Evolutionary conservation across 1,284 basidiomycete species (phyloP), one percentile per base, ranked within the genome.

Genomic region (Tetrapyrgos nigripes): DNA sequence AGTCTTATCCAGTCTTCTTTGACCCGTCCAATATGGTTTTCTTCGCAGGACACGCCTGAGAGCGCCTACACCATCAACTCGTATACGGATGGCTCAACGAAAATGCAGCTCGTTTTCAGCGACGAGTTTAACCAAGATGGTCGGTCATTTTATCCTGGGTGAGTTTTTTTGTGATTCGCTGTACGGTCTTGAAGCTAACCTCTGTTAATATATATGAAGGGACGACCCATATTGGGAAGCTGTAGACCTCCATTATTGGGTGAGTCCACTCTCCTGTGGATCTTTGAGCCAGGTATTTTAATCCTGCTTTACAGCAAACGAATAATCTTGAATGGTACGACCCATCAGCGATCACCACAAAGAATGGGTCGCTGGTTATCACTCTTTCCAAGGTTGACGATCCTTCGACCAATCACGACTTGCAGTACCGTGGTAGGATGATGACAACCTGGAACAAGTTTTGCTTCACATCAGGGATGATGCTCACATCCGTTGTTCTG

Each of bases 121-220:
- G 92, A 94, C 70, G 92, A 94, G 72, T 94, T 94, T 70, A 87
- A 93, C 65, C 77, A 77, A 29, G 86, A 89, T 29, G 89, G 83
- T 1, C 78, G 92, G 55, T 82, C 89, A 1, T 93, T 93, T 69
- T 89, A 85, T 69, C 79, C 80, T 44, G 81, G 81, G n/a, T n/a
- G n/a, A n/a, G n/a, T n/a, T n/a, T n/a, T n/a, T n/a, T n/a, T n/a
- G n/a, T n/a, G n/a, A n/a, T n/a, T n/a, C n/a, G n/a, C n/a, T n/a
- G n/a, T n/a, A n/a, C n/a, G n/a, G n/a, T n/a, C n/a, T n/a, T n/a
- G n/a, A n/a, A n/a, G n/a, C n/a, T n/a, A n/a, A n/a, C n/a, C n/a
- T n/a, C n/a, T n/a, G n/a, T n/a, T n/a, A n/a, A n/a, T n/a, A n/a
- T n/a, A n/a, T n/a, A n/a, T n/a, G n/a, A n/a, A n/a, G n/a, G 21